Base-by-base conservation (phyloP, 1,284 basidiomycete species). In the Cutaneotrichosporon spelunceum region DNA sequence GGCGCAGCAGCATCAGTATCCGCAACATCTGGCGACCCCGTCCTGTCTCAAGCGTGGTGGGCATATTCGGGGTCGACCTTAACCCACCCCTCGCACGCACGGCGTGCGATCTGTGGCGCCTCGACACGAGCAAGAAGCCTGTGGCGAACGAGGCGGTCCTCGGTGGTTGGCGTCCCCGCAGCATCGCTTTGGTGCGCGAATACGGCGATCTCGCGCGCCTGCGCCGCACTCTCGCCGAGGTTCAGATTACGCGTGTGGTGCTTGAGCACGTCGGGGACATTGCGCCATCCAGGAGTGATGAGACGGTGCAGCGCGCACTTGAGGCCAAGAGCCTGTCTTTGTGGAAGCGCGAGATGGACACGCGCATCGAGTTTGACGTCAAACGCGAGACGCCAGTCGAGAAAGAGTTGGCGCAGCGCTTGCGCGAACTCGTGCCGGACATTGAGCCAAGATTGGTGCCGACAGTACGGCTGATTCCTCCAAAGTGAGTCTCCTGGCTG, bases 91-190 rank as follows among this genome's bases (percentile, higher is more conserved):
- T 92, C 65, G 94, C 91, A 9, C 87, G 91, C 47, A 92, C 88
- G 2, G 85, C 91, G 1, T 86, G 86, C 73, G 94, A 98, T 64
- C 83, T 98, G 13, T 98, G 95, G 94, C 83, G 93, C 54, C 82
- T 98, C 56, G 93, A 98, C 79, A 98, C 95, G 1, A 87, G 89
- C 19, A 88, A 90, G 75, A 94, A 92, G 76, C 95, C 94, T 74
- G 92, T 99, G 0, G 84, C 88, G 26, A 93, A 94, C 2, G 93
- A 98, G 74, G 93, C 97, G 71, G 79, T 84, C 3, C 82, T 98
- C 27, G 68, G 64, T 0, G 86, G 84, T 9, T 98, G 95, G 94
- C 88, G 87, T 68, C 87, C 94, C 44, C 84, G 94, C 29, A 91
- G 93, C 7, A 84, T 97, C 11, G 88, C 87, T 1, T 85, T 93